Conservation (phyloP, 352 stramenopile species). For the Hyaloperonospora brassicae region DNA sequence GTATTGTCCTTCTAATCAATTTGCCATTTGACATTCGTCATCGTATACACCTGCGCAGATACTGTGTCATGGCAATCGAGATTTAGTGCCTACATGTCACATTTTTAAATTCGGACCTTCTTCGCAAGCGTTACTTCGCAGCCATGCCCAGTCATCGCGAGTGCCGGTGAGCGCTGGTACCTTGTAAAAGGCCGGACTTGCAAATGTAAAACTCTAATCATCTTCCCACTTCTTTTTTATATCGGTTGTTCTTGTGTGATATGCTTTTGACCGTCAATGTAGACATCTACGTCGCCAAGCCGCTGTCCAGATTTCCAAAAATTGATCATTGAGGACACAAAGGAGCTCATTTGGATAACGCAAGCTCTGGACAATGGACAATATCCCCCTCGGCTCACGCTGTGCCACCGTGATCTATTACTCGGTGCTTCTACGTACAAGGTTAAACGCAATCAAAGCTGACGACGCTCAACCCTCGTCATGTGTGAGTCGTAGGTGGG, state of each 20-base stretch:
- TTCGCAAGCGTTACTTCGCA: not conserved
- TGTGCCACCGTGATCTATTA: not conserved
- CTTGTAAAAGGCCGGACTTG: no score
- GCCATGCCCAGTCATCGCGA: not conserved
- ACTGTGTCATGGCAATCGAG: not conserved
- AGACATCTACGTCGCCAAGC: not conserved
- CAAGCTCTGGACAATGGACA: not conserved
- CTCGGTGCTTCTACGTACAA: not conserved
- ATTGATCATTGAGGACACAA: not conserved
- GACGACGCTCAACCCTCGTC: not conserved
- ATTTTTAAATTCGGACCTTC: not conserved
- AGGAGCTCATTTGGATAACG: not conserved
- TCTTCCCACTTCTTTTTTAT: not conserved
- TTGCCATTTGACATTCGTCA: no score
- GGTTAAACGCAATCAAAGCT: not conserved
- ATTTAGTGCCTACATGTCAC: not conserved
- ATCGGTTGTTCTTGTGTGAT: not conserved
- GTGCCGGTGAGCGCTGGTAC: no score
- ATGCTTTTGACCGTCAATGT: not conserved
- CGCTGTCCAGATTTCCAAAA: not conserved
- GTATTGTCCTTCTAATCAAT: no score
- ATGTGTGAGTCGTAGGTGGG: not conserved
- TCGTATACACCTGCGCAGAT: no score
- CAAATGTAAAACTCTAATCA: not conserved
- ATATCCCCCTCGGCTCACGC: not conserved